A percentile compares a stretch with the other conserved stretches of the same genome.
phyloP scores from a whole-genome alignment of 1,284 basidiomycete genomes.

The Apiotrichum akiyoshidainum region DNA sequence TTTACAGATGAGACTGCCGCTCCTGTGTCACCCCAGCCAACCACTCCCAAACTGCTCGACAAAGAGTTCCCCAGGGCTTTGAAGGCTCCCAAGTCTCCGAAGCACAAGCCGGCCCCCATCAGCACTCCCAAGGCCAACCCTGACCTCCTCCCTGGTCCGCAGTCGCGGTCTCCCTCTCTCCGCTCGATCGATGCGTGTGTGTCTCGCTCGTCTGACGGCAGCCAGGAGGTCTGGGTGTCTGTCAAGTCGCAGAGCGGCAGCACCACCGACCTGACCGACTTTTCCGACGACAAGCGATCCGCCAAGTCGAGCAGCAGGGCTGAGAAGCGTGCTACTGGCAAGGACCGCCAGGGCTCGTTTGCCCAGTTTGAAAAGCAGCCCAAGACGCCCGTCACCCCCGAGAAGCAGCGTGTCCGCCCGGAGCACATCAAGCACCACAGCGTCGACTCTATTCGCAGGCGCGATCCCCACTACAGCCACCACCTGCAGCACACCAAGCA shows the following conservation, averaged over 20 bases:
- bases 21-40: background rate
- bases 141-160: background rate
- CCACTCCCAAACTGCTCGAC: no score
- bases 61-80: no score
- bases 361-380: background rate
- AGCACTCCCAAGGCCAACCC: background rate
- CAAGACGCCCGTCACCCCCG: background rate
- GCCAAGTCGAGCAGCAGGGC: background rate
- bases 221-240: background rate
- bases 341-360: background rate
- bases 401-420: background rate
- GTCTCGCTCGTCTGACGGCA: background rate
- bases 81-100: background rate
- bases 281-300: background rate
- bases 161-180: background rate
- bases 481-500: background rate
- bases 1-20: background rate
- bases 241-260: background rate
- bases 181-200: background rate
- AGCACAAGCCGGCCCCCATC: no score
- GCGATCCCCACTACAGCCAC: background rate
- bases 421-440: slow-evolving; percentile 1
- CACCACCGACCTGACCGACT: background rate
- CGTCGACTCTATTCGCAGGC: background rate
- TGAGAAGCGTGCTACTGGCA: background rate